These are phyloP conservation scores for Arctostaphylos glauca DNA, from an alignment of 148 eudicot genomes.

Conservation along the genomic window DNA sequence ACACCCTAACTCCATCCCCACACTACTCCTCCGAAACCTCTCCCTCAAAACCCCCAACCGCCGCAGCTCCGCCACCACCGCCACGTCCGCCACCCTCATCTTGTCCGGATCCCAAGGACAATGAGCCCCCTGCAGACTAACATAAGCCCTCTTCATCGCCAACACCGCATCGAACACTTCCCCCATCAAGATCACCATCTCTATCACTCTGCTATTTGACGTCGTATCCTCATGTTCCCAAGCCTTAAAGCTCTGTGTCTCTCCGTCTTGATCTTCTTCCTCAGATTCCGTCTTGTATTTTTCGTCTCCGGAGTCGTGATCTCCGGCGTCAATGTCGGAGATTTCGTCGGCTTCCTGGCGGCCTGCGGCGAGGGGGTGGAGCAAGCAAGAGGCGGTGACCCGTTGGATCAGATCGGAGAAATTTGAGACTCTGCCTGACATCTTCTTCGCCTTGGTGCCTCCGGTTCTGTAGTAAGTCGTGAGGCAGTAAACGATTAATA, in stretches of 20 bases:
- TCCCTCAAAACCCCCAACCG: conserved; percentile 69
- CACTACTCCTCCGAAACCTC: conserved; percentile 59
- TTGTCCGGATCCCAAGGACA: conserved; percentile 87
- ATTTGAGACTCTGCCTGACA: conserved; percentile 60
- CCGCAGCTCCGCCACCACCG: conserved; percentile 81
- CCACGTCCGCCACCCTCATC: conserved; percentile 78
- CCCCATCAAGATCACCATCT: conserved; percentile 39
- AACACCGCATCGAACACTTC: conserved; percentile 77
- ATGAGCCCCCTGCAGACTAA: conserved; percentile 69
- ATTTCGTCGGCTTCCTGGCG: conserved; percentile 33
- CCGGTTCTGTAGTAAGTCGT: neutral
- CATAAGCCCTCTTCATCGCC: conserved; percentile 73
- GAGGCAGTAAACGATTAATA: neutral
- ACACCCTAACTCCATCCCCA: conserved; percentile 20
- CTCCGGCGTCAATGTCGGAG: conserved; percentile 19
- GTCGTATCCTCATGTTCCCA: conserved; percentile 6
- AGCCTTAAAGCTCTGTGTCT: conserved; percentile 15
- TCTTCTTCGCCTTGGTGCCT: conserved; percentile 24
- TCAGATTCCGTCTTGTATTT: conserved; percentile 19
- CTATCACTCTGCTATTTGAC: conserved; percentile 20
- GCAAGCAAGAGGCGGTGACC: conserved; percentile 83
- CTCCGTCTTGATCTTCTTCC: conserved; percentile 18
- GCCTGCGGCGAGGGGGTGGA: conserved; percentile 64
- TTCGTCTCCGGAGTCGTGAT: conserved; percentile 11
- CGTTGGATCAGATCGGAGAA: conserved; percentile 98